These are phyloP conservation scores for Penicillium corylophilum DNA, from an alignment of 2,329 filamentous ascomycete genomes.

Conservation along the genomic window DNA sequence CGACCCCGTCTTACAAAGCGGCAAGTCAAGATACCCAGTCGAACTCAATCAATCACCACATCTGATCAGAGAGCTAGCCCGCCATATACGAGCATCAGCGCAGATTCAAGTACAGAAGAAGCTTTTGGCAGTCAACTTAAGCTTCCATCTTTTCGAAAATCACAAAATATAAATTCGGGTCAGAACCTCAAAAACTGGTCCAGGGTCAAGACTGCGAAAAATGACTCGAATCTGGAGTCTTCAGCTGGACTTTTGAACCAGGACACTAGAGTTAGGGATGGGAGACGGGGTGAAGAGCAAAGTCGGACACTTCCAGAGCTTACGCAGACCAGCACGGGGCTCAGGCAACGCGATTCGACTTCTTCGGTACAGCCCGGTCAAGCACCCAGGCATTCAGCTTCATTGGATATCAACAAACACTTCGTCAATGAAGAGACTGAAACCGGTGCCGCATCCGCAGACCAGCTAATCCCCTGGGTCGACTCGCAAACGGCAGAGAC, in stretches of 20 bases:
- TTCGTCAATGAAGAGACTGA: neutral
- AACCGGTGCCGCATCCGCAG: neutral
- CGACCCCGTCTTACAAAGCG: conserved; percentile 48
- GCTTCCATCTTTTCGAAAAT: conserved; percentile 28
- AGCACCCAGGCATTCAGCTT: neutral
- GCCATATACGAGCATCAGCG: neutral
- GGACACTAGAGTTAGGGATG: neutral
- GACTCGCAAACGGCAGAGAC: conserved; percentile 56
- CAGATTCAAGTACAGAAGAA: conserved; percentile 23
- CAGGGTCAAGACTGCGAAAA: conserved; percentile 39
- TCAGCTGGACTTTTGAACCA: neutral
- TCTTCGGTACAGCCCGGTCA: neutral
- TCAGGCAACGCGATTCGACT: neutral
- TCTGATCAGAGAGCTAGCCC: conserved; percentile 2
- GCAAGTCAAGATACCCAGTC: conserved; percentile 10
- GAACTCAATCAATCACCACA: neutral
- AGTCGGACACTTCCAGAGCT: neutral
- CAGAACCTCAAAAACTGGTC: conserved; percentile 41
- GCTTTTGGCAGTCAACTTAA: conserved; percentile 26
- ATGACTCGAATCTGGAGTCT: neutral
- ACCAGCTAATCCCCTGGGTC: conserved; percentile 51
- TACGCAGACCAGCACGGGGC: neutral
- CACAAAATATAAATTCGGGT: conserved; percentile 6
- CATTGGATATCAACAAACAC: neutral
- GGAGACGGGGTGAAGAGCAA: neutral